A percentile compares a stretch with the other conserved stretches of the same genome.
phyloP scores from a whole-genome alignment of 352 stramenopile genomes.

The Pythium plurisporium region DNA sequence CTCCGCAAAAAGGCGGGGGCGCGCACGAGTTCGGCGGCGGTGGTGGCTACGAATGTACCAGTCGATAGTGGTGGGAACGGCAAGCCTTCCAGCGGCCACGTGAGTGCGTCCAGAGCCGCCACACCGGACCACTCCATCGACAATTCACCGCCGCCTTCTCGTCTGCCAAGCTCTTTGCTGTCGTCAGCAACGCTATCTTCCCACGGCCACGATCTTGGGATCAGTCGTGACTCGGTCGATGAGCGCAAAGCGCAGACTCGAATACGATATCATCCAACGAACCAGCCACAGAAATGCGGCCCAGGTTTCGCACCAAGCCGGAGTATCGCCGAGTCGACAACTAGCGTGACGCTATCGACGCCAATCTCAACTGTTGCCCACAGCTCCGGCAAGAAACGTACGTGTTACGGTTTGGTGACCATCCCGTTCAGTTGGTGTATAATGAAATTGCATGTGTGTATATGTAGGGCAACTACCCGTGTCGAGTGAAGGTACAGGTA shows the following conservation, averaged over 20 bases:
- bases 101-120: conserved; percentile 23
- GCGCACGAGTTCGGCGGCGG: not conserved
- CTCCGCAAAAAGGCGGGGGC: not conserved
- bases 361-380: not conserved
- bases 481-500: not conserved
- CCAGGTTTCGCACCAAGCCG: conserved; percentile 24
- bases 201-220: not conserved
- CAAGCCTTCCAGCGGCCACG: conserved; percentile 26
- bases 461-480: conserved; percentile 12
- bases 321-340: conserved; percentile 19
- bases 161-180: not conserved
- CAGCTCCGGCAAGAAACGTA: conserved; percentile 18
- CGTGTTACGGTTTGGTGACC: not conserved
- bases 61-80: conserved; percentile 31
- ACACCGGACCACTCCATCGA: conserved; percentile 27
- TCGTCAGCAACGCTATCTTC: not conserved
- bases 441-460: too few species aligned
- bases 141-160: conserved; percentile 7
- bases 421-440: too few species aligned
- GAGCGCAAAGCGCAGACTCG: conserved; percentile 35
- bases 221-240: conserved; percentile 20
- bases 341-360: not conserved
- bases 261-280: conserved; percentile 33
- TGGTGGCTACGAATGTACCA: conserved; percentile 10
- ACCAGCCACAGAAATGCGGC: conserved; percentile 13